Conservation (phyloP, 1,284 basidiomycete genomes). For the Ganoderma multipileum region DNA sequence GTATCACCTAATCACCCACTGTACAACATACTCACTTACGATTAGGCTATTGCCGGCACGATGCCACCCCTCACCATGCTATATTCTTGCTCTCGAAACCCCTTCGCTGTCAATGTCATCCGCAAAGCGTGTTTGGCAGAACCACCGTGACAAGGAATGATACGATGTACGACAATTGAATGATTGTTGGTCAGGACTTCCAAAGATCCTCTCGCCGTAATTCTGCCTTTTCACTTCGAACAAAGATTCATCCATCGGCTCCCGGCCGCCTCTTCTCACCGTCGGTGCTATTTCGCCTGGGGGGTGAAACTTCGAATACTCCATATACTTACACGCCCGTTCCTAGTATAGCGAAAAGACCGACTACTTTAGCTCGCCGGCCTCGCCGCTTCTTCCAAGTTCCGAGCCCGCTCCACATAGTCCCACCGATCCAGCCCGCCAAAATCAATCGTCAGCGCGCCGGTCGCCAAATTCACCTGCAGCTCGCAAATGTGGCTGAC, state of each 20-base stretch:
- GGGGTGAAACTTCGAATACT: neutral
- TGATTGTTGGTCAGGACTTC: conserved; percentile 30
- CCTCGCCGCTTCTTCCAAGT: conserved; percentile 56
- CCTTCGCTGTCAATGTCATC: conserved; percentile 9
- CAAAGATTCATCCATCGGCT: neutral
- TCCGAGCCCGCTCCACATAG: conserved; percentile 63
- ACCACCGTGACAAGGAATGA: conserved; percentile 2
- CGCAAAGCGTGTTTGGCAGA: neutral
- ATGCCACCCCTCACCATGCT: conserved; percentile 18
- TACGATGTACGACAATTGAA: neutral
- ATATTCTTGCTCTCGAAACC: conserved; percentile 15
- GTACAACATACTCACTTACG: conserved; percentile 22
- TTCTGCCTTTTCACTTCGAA: neutral
- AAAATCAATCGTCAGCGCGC: conserved; percentile 76
- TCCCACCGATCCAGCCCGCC: conserved; percentile 80
- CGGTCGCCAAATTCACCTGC: conserved; percentile 68
- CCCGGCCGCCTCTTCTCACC: neutral
- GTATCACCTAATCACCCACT: conserved; percentile 30
- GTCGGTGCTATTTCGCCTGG: conserved; percentile 2
- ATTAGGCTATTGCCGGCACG: conserved; percentile 6
- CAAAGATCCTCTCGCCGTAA: conserved; percentile 17
- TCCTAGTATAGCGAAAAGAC: neutral
- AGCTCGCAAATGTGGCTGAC: conserved; percentile 74
- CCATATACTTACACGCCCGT: conserved; percentile 7
- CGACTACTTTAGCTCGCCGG: conserved; percentile 23